These are phyloP conservation scores for Aspergillus wentii DNA, from an alignment of 495 filamentous ascomycete species.

Conservation along the genomic window DNA sequence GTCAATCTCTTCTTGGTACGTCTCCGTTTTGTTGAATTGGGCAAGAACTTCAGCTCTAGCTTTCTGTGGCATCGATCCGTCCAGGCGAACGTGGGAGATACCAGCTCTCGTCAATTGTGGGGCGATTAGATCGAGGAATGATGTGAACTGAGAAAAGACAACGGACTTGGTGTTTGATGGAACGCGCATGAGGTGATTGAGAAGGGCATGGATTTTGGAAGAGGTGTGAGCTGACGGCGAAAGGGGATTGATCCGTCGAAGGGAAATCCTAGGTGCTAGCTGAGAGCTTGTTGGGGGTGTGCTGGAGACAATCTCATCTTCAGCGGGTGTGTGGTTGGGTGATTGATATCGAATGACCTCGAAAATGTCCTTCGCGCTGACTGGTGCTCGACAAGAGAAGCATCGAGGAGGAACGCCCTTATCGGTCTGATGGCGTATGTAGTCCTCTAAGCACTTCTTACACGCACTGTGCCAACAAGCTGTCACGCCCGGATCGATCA, in stretches of 20 bases:
- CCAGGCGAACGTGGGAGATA: constrained; percentile 79
- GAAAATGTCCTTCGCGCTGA: constrained; percentile 82
- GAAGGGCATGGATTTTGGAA: constrained; percentile 78
- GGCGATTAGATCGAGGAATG: constrained; percentile 87
- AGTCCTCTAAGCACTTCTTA: constrained; percentile 82
- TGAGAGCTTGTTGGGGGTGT: constrained; percentile 28
- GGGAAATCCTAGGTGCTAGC: constrained; percentile 59
- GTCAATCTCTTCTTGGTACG: constrained; percentile 31
- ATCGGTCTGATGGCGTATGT: constrained; percentile 79
- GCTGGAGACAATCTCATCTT: constrained; percentile 27
- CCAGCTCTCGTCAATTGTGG: constrained; percentile 64
- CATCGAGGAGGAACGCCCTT: constrained; percentile 72
- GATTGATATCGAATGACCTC: constrained; percentile 67
- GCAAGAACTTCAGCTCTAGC: constrained; percentile 67
- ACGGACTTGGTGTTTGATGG: constrained; percentile 79
- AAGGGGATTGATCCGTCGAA: constrained; percentile 71
- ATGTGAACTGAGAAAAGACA: constrained; percentile 95
- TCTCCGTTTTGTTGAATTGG: constrained; percentile 55
- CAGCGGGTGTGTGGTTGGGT: constrained; percentile 17
- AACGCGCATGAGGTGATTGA: constrained; percentile 65
- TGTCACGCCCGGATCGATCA: constrained; percentile 88
- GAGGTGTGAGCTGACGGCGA: constrained; percentile 59
- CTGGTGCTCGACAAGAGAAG: constrained; percentile 80
- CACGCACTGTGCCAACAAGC: constrained; percentile 97
- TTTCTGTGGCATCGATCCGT: constrained; percentile 87